phyloP scores from a whole-genome alignment of 306 rosid species.

The Ziziphus jujuba region DNA sequence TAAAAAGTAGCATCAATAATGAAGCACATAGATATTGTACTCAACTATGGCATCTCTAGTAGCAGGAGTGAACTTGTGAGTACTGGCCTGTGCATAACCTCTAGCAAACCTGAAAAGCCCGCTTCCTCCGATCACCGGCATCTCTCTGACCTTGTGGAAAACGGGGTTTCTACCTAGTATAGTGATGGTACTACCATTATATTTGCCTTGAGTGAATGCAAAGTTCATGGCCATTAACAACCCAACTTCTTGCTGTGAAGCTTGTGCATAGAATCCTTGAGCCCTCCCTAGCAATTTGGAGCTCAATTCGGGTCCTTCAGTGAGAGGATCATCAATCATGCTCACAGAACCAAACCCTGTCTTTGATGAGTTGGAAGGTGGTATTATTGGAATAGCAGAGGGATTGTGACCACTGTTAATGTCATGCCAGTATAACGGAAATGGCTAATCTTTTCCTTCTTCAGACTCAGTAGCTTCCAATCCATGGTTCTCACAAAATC shows the following conservation, averaged over 20 bases:
- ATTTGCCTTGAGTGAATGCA: slow-evolving; percentile 54
- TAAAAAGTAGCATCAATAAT: slow-evolving; percentile 17
- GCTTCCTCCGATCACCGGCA: slow-evolving; percentile 86
- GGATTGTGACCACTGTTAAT: slow-evolving; percentile 26
- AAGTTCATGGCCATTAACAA: slow-evolving; percentile 73
- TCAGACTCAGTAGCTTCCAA: slow-evolving; percentile 27
- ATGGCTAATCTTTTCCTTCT: slow-evolving; percentile 52
- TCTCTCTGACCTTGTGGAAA: slow-evolving; percentile 48
- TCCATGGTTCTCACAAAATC: slow-evolving; percentile 25
- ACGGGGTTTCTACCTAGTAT: slow-evolving; percentile 64
- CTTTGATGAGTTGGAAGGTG: slow-evolving; percentile 27
- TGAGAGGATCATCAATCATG: slow-evolving; percentile 38
- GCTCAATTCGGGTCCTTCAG: slow-evolving; percentile 27
- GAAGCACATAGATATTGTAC: slow-evolving; percentile 53
- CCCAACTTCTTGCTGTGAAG: slow-evolving; percentile 42
- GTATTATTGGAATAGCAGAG: slow-evolving; percentile 19
- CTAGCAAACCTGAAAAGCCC: slow-evolving; percentile 73
- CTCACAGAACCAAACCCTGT: slow-evolving; percentile 23
- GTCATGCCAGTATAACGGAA: slow-evolving; percentile 56
- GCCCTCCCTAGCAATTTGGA: slow-evolving; percentile 41
- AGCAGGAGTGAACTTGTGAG: slow-evolving; percentile 15
- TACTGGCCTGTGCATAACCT: slow-evolving; percentile 58
- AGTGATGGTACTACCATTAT: slow-evolving; percentile 66
- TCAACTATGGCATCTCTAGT: slow-evolving; percentile 56
- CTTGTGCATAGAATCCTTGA: slow-evolving; percentile 57